phyloP scores from a whole-genome alignment of 2,329 filamentous ascomycete species.

The Lithohypha guttulata region DNA sequence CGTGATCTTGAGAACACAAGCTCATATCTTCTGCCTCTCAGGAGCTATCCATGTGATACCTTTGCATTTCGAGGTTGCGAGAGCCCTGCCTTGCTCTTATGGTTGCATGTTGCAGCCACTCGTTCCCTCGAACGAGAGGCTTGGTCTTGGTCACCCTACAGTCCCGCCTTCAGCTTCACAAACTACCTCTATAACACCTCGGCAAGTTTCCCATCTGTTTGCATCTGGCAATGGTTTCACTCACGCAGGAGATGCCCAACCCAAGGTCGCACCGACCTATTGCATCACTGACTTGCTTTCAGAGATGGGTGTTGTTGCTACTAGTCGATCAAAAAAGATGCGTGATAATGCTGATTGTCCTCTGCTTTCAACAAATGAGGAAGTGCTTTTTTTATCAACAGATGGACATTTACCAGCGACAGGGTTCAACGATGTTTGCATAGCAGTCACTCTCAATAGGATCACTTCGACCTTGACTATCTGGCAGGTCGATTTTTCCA shows the following conservation, averaged over 20 bases:
- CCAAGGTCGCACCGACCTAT: slow-evolving; percentile 16
- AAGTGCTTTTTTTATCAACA: slow-evolving; percentile 16
- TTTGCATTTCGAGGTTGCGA: slow-evolving; percentile 88
- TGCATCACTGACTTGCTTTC: slow-evolving; percentile 20
- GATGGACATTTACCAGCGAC: slow-evolving; percentile 8
- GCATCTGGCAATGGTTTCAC: too few relatives aligned
- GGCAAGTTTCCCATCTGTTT: too few relatives aligned
- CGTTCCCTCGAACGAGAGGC: too few relatives aligned
- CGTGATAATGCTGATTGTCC: slow-evolving; percentile 15
- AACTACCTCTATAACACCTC: too few relatives aligned
- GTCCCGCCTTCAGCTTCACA: too few relatives aligned
- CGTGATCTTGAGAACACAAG: slow-evolving; percentile 83
- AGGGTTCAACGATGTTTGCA: slow-evolving; percentile 6
- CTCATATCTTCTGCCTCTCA: slow-evolving; percentile 82
- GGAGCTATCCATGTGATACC: slow-evolving; percentile 83
- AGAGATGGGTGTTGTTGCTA: slow-evolving; percentile 20
- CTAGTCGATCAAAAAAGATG: slow-evolving; percentile 15
- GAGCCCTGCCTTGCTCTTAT: slow-evolving; percentile 67
- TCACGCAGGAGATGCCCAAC: too few relatives aligned
- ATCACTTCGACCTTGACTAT: slow-evolving; percentile 16
- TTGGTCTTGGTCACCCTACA: too few relatives aligned
- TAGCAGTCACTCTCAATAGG: slow-evolving; percentile 19
- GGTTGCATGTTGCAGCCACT: slow-evolving; percentile 80
- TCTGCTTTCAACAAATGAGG: slow-evolving; percentile 15
- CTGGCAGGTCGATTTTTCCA: slow-evolving; percentile 16